Evolutionary conservation across 2,329 filamentous ascomycete genomes (phyloP).

Genomic region (Pestalotiopsis sp.): DNA sequence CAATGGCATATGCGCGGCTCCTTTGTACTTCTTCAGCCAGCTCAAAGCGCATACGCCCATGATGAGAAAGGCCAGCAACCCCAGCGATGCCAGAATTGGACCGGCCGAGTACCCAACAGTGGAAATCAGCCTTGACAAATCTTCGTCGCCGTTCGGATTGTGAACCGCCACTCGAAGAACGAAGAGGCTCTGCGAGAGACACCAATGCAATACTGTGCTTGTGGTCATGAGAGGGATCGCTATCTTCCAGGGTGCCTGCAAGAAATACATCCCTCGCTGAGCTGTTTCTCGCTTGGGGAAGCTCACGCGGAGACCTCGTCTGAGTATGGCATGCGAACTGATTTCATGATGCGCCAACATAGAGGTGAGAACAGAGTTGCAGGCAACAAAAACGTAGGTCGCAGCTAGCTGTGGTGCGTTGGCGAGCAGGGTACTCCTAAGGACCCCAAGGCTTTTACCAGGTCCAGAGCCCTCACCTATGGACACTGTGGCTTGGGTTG

Average conservation of each 20-base stretch:
- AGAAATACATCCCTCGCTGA: slow-evolving; percentile 1
- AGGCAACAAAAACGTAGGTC: slow-evolving; percentile 8
- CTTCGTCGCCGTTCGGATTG: background rate
- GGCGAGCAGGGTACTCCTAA: slow-evolving; percentile 1
- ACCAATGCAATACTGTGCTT: slow-evolving; percentile 9
- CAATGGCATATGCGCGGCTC: slow-evolving; percentile 10
- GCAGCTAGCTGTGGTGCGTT: slow-evolving; percentile 6
- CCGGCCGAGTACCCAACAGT: slow-evolving; percentile 5
- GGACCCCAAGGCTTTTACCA: background rate
- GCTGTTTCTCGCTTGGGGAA: background rate
- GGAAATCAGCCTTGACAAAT: background rate
- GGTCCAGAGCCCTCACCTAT: background rate
- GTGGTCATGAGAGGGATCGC: slow-evolving; percentile 2
- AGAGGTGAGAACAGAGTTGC: slow-evolving; percentile 7
- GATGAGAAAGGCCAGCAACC: background rate
- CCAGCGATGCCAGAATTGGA: slow-evolving; percentile 5
- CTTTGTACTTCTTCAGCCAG: slow-evolving; percentile 9
- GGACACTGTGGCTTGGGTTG: background rate
- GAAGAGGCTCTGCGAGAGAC: slow-evolving; percentile 7
- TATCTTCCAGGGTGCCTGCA: slow-evolving; percentile 4
- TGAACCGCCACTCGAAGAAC: slow-evolving; percentile 9
- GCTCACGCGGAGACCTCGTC: slow-evolving; percentile 8
- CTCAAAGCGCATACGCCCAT: background rate
- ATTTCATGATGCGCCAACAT: slow-evolving; percentile 12
- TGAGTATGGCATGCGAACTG: slow-evolving; percentile 10